Evolutionary conservation across 768 basidiomycete species (phyloP), one percentile per base, ranked within the genome.

Genomic region (Lactarius hatsudake): DNA sequence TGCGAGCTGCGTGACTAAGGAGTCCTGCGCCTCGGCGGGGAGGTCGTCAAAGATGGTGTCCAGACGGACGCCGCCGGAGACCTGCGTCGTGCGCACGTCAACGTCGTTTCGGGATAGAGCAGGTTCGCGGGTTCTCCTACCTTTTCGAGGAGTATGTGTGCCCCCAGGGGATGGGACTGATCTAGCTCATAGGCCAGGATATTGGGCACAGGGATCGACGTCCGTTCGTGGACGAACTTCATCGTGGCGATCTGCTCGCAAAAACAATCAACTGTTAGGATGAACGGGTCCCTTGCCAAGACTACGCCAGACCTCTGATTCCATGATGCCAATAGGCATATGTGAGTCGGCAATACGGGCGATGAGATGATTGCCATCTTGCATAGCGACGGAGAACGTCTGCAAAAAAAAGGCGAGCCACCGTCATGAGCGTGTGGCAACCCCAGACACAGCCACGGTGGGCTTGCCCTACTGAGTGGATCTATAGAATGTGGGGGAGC

Each of bases 181-280:
- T 62, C 53, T 60, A 60, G 63, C 40, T 64, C 65, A 57, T 60
- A 68, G 48, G 72, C 61, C 18, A 77, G 60, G 9, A 75, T 66
- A 7, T 64, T 62, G 0, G 74, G 73, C 4, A 72, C 71, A 54
- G 76, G 77, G 20, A 78, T 72, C 5, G 76, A 73, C 17, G 75
- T 76, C 18, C 68, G 65, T 23, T 72, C 67, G 18, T 69, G 63
- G 26, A 78, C 40, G 55, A 74, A 78, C 17, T 68, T 64, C 69
- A 75, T 68, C 5, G 77, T 78, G 38, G 76, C 76, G 15, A 73
- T 69, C 77, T 78, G 34, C 34, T 18, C 26, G 32, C 55, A 56
- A 34, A 38, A 51, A 51, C 26, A 34, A 34, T 45, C 15, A 5
- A 58, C n/a, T 42, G 1, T 34, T 12, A 28, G 28, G 28, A 54